A percentile compares a stretch with the other conserved stretches of the same genome.
phyloP scores from a whole-genome alignment of 345 rosid species.

The Eucalyptus brandiana region DNA sequence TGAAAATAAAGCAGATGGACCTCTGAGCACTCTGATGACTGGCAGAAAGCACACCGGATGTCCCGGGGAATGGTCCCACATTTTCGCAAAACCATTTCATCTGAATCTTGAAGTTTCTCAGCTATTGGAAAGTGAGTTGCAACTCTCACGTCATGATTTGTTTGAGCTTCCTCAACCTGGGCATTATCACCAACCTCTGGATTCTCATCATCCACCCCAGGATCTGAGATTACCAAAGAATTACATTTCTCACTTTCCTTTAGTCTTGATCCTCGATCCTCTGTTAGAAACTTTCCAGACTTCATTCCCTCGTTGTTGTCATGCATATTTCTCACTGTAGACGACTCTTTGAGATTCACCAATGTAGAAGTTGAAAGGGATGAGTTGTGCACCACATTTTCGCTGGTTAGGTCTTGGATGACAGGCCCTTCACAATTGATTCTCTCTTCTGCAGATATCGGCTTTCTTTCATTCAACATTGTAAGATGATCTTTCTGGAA shows the following conservation, averaged over 20 bases:
- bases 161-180: background rate
- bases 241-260: background rate
- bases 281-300: background rate
- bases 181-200: background rate
- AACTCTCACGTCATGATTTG: background rate
- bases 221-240: background rate
- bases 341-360: background rate
- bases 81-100: conserved; percentile 8
- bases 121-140: conserved; percentile 1
- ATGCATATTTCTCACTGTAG: background rate
- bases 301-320: background rate
- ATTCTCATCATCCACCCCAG: background rate
- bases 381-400: background rate
- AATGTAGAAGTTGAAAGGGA: background rate
- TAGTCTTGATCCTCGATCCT: background rate
- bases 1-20: conserved; percentile 13
- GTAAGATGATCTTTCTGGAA: background rate
- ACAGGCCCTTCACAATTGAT: background rate
- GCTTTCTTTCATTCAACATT: conserved; percentile 9
- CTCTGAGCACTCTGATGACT: conserved; percentile 58
- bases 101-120: background rate
- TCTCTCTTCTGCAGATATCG: background rate
- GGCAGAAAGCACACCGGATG: conserved; percentile 70
- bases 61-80: conserved; percentile 11
- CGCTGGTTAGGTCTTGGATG: background rate